Evolutionary conservation across 2,329 filamentous ascomycete species (phyloP), one percentile per base, ranked within the genome.

Genomic region (Amauroascus niger): DNA sequence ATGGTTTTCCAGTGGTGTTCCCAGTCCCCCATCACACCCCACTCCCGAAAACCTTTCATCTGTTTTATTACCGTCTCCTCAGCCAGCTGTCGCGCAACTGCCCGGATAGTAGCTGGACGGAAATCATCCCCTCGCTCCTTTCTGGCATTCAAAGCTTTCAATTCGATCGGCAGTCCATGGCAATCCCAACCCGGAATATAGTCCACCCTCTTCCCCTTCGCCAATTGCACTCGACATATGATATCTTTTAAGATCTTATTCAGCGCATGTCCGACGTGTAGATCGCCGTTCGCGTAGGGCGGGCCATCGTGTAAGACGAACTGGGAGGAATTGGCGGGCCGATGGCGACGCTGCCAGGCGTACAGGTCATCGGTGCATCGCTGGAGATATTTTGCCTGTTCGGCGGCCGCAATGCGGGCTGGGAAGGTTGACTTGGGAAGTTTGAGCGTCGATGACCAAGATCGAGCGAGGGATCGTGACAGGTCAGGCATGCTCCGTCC

Each of bases 211-310:
- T 80, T 83, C 16, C 88, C 93, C 64, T 84, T 79, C 57, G 87
- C 82, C 56, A 97, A 74, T 71, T 95, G 83, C 57, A 85, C 82
- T 39, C 93, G 81, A 61, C 89, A 78, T 57, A 95, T 87, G 64
- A 97, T 87, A 70, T 98, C 93, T 74, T 98, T 98, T 56, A 95
- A 76, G 61, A 97, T 85, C 73, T 98, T 98, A 71, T 98, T 98
- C 65, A 98, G 75, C 33, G 93, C 89, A 75, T 98, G 93, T 2
- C 93, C 93, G 57, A 94, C 82, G 65, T 98, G 93, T 8, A 98
- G 79, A 43, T 79, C 80, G 13, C 93, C 93, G 72, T 98, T 98
- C 59, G 93, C 93, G 68, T 97, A 98, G 0, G 93, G 93, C 0
- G 93, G 93, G 0, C 93, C 93, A 81, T 98, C 93, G 66, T 97